phyloP scores from a whole-genome alignment of 2,329 filamentous ascomycete genomes.

The Chrysoporthe cubensis region DNA sequence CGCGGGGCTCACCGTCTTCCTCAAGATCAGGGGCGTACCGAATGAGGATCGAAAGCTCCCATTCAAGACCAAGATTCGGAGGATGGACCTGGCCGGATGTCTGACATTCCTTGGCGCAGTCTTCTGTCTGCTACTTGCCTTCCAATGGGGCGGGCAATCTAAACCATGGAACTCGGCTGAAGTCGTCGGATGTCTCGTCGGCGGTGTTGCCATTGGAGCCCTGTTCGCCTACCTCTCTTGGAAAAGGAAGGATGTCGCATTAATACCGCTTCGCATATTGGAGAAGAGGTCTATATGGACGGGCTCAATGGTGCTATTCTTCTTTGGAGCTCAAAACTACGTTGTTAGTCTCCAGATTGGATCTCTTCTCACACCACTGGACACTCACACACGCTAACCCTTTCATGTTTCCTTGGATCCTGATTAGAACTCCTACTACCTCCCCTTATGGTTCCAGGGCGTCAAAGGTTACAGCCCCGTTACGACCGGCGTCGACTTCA shows the following conservation, averaged over 20 bases:
- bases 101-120: conserved; percentile 6
- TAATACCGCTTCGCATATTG: not conserved
- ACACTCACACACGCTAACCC: not conserved
- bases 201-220: not conserved
- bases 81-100: conserved; percentile 2
- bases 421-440: not conserved
- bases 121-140: not conserved
- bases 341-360: conserved; percentile 1
- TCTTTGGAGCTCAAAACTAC: conserved; percentile 8
- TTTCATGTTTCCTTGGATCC: not conserved
- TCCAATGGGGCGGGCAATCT: conserved; percentile 1
- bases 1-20: not conserved
- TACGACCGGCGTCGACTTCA: conserved; percentile 7
- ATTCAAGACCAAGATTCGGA: not conserved
- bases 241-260: conserved; percentile 3
- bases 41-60: conserved; percentile 1
- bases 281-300: conserved; percentile 3
- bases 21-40: not conserved
- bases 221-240: not conserved
- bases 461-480: conserved; percentile 8
- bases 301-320: not conserved
- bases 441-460: conserved; percentile 7
- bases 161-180: conserved; percentile 2
- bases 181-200: not conserved
- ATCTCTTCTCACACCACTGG: not conserved